These are phyloP conservation scores for Setaria viridis DNA, from an alignment of 202 grass and related monocot genomes.

Conservation along the genomic window DNA sequence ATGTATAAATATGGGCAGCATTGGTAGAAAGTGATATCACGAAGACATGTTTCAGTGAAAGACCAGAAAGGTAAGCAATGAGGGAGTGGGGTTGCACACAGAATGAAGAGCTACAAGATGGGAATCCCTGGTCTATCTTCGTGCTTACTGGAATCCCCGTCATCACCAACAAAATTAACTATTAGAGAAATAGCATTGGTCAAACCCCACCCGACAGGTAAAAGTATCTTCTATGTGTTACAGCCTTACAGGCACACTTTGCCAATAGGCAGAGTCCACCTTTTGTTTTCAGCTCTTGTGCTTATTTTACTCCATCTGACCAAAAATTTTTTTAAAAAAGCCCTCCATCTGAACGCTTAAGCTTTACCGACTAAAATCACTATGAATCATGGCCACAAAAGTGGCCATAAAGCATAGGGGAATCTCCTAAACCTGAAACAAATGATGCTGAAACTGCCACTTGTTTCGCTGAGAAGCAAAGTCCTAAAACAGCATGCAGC, in stretches of 20 bases:
- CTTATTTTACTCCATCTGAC: background rate
- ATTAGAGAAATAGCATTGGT: background rate
- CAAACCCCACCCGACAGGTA: constrained; percentile 11
- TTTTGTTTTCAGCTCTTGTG: background rate
- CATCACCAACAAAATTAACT: constrained; percentile 28
- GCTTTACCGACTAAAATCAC: background rate
- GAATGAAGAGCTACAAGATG: constrained; percentile 15
- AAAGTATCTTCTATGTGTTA: background rate
- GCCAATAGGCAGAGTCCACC: background rate
- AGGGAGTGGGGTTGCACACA: constrained; percentile 18
- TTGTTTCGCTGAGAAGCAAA: background rate
- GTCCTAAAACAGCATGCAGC: background rate
- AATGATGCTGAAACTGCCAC: background rate
- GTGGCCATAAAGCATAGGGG: background rate
- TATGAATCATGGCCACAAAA: background rate
- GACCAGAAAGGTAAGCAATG: background rate
- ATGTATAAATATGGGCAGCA: background rate
- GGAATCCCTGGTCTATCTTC: background rate
- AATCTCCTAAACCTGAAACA: background rate
- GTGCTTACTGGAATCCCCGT: constrained; percentile 27
- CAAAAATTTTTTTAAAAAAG: no score
- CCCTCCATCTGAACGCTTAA: background rate
- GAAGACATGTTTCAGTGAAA: background rate
- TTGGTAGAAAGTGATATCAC: background rate
- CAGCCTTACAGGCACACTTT: background rate